phyloP scores from a whole-genome alignment of 73 alveolate genomes.

The Urostyla sp. region DNA sequence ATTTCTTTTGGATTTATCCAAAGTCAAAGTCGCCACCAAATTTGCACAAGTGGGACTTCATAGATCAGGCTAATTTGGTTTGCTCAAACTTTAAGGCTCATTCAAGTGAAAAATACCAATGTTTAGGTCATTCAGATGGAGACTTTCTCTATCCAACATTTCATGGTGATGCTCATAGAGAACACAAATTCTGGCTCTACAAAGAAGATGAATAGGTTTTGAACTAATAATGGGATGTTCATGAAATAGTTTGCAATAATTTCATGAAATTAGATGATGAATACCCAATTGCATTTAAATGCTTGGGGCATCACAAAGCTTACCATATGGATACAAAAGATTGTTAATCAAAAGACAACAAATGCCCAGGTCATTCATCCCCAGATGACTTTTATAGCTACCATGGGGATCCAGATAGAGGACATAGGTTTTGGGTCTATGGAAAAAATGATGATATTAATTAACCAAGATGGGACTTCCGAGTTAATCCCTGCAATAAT shows the following conservation, averaged over 20 bases:
- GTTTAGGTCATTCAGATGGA: slow-evolving; percentile 18
- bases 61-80: neutral
- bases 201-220: neutral
- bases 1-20: neutral
- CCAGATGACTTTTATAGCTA: neutral
- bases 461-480: slow-evolving; percentile 19
- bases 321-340: neutral
- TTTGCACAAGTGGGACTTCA: slow-evolving; percentile 26
- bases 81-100: slow-evolving; percentile 13
- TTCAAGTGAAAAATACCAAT: neutral
- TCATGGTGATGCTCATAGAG: slow-evolving; percentile 29
- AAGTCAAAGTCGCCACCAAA: neutral
- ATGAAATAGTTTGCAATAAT: slow-evolving; percentile 8
- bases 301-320: slow-evolving; percentile 34
- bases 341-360: neutral
- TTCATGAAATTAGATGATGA: slow-evolving; percentile 13
- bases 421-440: slow-evolving; percentile 30
- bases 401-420: slow-evolving; percentile 28
- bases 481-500: slow-evolving; percentile 12
- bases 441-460: neutral
- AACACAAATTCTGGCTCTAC: slow-evolving; percentile 32
- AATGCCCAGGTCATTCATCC: slow-evolving; percentile 15
- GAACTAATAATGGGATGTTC: neutral
- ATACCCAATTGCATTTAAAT: slow-evolving; percentile 4
- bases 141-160: neutral